Conservation (phyloP, 176 grass and related monocot genomes). For the Aegilops longissima region DNA sequence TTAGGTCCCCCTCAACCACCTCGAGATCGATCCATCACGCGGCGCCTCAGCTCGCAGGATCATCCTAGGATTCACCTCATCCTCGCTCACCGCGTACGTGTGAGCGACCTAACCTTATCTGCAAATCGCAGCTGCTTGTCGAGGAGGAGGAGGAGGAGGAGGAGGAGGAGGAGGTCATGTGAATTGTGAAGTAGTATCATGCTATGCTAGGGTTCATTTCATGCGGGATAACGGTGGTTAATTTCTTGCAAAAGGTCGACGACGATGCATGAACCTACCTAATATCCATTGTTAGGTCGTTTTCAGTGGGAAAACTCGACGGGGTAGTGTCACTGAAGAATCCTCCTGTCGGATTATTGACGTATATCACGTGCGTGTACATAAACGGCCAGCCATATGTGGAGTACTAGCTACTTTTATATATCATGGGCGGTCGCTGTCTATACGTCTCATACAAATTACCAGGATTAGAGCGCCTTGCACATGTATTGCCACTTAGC, state of each 20-base stretch:
- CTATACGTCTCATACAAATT: neutral
- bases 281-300: neutral
- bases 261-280: neutral
- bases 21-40: constrained; percentile 7
- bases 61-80: neutral
- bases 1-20: neutral
- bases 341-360: constrained; percentile 14
- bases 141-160: neutral
- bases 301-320: neutral
- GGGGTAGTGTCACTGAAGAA: constrained; percentile 16
- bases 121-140: neutral
- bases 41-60: neutral
- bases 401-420: no score
- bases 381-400: neutral
- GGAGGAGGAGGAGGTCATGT: neutral
- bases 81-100: constrained; percentile 28
- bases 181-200: neutral
- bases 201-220: neutral
- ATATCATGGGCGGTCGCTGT: neutral
- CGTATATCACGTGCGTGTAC: neutral
- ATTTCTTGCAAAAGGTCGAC: neutral
- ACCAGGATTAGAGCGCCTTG: neutral
- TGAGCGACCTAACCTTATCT: constrained; percentile 40
- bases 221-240: neutral
- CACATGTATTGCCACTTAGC: neutral